These are phyloP conservation scores for Naganishia friedmannii DNA, from an alignment of 768 basidiomycete genomes.

Conservation along the genomic window DNA sequence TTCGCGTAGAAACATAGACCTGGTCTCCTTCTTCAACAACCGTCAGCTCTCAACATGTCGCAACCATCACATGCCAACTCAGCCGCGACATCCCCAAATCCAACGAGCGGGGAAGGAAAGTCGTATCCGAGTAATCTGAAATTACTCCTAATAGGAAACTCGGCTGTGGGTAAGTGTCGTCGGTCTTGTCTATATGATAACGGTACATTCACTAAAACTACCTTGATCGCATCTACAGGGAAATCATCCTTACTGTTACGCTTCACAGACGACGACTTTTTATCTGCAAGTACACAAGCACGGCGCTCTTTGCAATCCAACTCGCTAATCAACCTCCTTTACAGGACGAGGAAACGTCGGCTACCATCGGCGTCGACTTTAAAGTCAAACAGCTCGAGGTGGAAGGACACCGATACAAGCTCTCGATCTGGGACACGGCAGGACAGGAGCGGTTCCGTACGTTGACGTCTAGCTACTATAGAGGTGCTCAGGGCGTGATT, in stretches of 20 bases:
- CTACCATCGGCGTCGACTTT: constrained; percentile 54
- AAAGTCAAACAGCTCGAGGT: constrained; percentile 52
- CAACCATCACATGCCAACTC: neutral
- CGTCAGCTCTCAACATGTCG: neutral
- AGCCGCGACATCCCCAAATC: neutral
- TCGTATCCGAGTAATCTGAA: constrained; percentile 41
- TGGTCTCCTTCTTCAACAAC: too few species aligned
- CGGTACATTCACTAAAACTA: neutral
- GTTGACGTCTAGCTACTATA: constrained; percentile 90
- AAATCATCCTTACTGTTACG: constrained; percentile 71
- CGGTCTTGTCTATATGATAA: neutral
- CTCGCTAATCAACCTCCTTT: neutral
- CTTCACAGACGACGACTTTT: constrained; percentile 96
- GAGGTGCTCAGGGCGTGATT: constrained; percentile 59
- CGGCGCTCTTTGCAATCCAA: neutral
- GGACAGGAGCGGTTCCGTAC: constrained; percentile 96
- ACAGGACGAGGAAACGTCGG: constrained; percentile 60
- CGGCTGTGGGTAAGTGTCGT: constrained; percentile 69
- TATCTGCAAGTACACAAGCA: constrained; percentile 59
- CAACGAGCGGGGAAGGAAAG: neutral
- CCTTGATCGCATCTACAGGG: constrained; percentile 31
- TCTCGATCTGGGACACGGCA: constrained; percentile 97
- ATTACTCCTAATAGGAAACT: constrained; percentile 52
- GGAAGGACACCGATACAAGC: constrained; percentile 58
- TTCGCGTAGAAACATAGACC: too few species aligned